phyloP scores from a whole-genome alignment of 2,329 filamentous ascomycete genomes.

The Leptographium procerum region DNA sequence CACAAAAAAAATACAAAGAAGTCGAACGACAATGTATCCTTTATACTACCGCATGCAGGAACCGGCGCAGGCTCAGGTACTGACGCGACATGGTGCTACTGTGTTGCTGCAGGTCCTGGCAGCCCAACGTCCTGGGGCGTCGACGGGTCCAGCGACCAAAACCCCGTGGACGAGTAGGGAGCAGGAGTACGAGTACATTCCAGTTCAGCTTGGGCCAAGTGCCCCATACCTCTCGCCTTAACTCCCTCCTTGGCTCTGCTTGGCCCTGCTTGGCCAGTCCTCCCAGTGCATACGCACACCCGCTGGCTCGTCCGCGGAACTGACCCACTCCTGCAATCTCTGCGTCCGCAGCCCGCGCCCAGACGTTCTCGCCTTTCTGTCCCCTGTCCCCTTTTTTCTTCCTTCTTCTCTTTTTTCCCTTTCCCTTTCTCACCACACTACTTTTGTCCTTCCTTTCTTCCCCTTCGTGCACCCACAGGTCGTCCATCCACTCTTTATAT shows the following conservation, averaged over 20 bases:
- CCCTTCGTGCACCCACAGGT: background rate
- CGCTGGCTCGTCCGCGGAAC: background rate
- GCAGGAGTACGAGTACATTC: background rate
- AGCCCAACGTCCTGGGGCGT: background rate
- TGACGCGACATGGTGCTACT: background rate
- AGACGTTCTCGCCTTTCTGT: background rate
- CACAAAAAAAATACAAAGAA: background rate
- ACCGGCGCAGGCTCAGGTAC: background rate
- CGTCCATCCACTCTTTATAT: conserved; percentile 10
- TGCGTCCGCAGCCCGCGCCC: background rate
- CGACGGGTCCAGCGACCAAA: background rate
- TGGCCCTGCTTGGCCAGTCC: background rate
- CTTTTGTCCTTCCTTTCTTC: conserved; percentile 2
- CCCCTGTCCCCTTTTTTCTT: background rate
- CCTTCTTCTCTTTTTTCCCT: background rate
- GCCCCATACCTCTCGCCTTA: background rate
- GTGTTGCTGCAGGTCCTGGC: background rate
- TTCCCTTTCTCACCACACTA: background rate
- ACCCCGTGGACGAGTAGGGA: too few species aligned
- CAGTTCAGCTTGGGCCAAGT: background rate
- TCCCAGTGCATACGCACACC: background rate
- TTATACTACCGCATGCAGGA: background rate
- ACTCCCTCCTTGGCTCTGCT: background rate
- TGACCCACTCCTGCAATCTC: conserved; percentile 11
- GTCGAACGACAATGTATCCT: background rate